Percentiles rank a stretch among this genome's conserved stretches.
Conservation (phyloP, 2,329 filamentous ascomycete genomes). For the Colletotrichum siamense region DNA sequence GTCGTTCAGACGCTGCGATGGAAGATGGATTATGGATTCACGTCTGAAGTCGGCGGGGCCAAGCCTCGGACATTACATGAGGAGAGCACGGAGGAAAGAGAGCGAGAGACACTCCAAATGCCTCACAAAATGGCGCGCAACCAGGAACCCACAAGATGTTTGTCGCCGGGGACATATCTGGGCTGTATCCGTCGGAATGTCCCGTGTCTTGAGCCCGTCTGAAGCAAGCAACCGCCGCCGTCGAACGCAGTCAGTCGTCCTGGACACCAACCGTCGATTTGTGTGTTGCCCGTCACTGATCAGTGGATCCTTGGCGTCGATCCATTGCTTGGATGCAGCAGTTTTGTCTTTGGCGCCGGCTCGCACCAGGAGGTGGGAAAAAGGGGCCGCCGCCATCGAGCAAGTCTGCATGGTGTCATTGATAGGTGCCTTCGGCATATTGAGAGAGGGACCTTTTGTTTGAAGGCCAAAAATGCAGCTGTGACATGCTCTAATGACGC, state of each 20-base stretch:
- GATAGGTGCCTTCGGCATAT: background rate
- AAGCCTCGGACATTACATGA: background rate
- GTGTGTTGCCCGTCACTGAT: background rate
- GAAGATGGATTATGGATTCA: background rate
- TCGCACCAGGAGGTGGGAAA: background rate
- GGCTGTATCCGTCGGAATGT: background rate
- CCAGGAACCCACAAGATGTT: background rate
- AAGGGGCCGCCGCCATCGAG: background rate
- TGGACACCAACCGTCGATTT: background rate
- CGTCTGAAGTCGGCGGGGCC: background rate
- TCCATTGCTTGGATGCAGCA: background rate
- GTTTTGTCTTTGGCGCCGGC: background rate
- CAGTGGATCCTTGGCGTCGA: constrained; percentile 15
- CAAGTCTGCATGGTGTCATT: background rate
- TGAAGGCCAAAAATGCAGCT: background rate
- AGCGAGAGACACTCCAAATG: background rate
- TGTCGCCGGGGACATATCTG: background rate
- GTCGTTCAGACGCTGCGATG: background rate
- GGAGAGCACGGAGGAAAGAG: background rate
- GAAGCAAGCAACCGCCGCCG: background rate
- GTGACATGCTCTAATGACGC: background rate
- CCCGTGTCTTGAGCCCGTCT: background rate
- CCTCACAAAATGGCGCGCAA: background rate
- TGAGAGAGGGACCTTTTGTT: background rate
- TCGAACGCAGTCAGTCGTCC: background rate